Evolutionary conservation across 805 yeast genomes (phyloP).

Genomic region (Osmozyma mogii): DNA sequence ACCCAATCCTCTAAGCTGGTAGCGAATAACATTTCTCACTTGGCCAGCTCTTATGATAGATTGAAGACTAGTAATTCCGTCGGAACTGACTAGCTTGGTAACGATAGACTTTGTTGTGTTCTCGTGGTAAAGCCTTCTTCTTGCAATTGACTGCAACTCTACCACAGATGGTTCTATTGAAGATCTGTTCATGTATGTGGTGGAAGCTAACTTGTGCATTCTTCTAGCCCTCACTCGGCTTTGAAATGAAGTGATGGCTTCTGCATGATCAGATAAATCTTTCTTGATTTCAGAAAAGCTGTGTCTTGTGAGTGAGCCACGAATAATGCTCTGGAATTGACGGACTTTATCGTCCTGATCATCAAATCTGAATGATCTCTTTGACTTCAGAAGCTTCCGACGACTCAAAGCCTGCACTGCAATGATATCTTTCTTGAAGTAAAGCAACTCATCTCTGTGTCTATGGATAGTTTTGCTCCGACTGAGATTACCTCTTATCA

Average conservation of each 20-base stretch:
- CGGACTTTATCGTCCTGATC: neutral
- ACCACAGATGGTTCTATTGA: constrained; percentile 16
- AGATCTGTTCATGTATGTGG: constrained; percentile 16
- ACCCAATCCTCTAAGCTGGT: constrained; percentile 3
- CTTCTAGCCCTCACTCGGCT: constrained; percentile 34
- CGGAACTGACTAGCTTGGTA: constrained; percentile 7
- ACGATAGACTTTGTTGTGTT: constrained; percentile 12
- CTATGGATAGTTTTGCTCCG: constrained; percentile 24
- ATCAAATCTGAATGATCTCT: too few species aligned
- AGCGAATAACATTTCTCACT: constrained; percentile 17
- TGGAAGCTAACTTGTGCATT: constrained; percentile 13
- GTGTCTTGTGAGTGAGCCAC: constrained; percentile 14
- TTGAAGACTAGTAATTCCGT: constrained; percentile 24
- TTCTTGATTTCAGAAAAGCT: constrained; percentile 1
- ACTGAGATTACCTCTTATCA: constrained; percentile 41
- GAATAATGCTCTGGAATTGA: constrained; percentile 23
- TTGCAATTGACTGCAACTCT: constrained; percentile 22
- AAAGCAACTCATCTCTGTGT: constrained; percentile 26
- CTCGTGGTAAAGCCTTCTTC: constrained; percentile 18
- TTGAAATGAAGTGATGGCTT: constrained; percentile 28
- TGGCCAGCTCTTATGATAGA: constrained; percentile 30
- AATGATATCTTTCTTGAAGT: constrained; percentile 24
- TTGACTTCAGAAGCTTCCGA: constrained; percentile 11
- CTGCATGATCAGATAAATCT: constrained; percentile 10
- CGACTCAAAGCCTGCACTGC: constrained; percentile 34